Conservation (phyloP, 73 alveolate species). For the Paramecium caudatum region DNA sequence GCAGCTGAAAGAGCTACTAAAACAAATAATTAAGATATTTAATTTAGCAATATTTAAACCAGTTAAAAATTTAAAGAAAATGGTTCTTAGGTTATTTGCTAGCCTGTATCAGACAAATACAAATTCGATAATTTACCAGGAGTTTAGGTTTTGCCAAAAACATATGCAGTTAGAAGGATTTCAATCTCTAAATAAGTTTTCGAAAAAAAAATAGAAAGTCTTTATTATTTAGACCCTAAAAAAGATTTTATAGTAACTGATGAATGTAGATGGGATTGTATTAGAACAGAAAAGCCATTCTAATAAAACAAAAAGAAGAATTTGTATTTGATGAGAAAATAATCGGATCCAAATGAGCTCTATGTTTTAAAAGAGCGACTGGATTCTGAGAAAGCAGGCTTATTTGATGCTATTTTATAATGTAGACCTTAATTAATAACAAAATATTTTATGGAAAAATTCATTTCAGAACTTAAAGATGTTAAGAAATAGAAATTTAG, state of each 20-base stretch:
- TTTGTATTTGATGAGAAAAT: conserved; percentile 38
- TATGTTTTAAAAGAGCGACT: conserved; percentile 29
- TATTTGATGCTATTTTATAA: not conserved
- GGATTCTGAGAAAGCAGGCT: not conserved
- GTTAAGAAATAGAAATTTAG: not conserved
- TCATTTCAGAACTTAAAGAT: not conserved
- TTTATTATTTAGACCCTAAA: not conserved
- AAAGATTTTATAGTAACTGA: not conserved
- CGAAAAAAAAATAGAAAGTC: not conserved
- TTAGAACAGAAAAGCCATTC: conserved; percentile 48
- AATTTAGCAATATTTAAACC: not conserved
- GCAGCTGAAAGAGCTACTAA: conserved; percentile 36
- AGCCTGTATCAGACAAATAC: not conserved
- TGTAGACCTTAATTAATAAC: conserved; percentile 52
- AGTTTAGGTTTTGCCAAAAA: not conserved
- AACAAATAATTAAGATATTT: not conserved
- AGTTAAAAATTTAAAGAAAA: not conserved
- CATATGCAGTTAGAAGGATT: not conserved
- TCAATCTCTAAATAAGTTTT: not conserved
- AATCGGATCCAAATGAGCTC: not conserved
- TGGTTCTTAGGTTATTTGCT: conserved; percentile 32
- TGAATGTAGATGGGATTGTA: conserved; percentile 57
- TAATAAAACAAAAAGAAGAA: conserved; percentile 17
- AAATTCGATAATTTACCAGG: not conserved
- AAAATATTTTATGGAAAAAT: not conserved